A percentile compares a stretch with the other conserved stretches of the same genome.
phyloP scores from a whole-genome alignment of 139 green algal species.

The Coelastrella sp. region DNA sequence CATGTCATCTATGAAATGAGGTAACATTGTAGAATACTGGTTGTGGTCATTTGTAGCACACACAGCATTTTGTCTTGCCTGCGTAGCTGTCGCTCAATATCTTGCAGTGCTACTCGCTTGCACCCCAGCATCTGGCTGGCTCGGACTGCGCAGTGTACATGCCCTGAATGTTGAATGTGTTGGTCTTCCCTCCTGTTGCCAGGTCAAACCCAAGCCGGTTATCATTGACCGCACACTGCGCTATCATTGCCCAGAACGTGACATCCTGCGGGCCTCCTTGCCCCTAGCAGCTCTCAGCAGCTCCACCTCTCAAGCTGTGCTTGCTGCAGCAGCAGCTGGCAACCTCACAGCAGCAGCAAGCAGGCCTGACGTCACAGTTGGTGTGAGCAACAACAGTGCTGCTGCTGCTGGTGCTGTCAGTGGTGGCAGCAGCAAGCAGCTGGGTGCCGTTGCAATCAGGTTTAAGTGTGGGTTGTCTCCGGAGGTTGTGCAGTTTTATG shows the following conservation, averaged over 20 bases:
- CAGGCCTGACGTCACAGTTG: background rate
- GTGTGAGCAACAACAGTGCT: background rate
- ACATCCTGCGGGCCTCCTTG: background rate
- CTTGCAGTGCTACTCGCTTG: background rate
- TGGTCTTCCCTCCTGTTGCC: background rate
- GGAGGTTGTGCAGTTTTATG: constrained; percentile 66
- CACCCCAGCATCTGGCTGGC: too few species aligned
- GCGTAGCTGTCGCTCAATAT: background rate
- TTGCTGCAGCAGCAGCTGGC: background rate
- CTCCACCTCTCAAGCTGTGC: background rate
- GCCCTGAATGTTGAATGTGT: too few species aligned
- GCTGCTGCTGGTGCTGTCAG: too few species aligned
- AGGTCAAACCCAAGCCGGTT: constrained; percentile 56
- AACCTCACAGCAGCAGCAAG: constrained; percentile 15
- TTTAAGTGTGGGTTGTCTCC: constrained; percentile 66
- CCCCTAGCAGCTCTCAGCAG: background rate
- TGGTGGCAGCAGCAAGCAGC: background rate
- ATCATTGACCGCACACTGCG: constrained; percentile 75
- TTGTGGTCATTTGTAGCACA: too few species aligned
- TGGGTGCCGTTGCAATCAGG: constrained; percentile 54
- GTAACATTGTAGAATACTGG: too few species aligned
- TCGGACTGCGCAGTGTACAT: too few species aligned
- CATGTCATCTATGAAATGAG: too few species aligned
- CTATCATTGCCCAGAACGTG: constrained; percentile 18
- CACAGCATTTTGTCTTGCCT: background rate